Base-by-base conservation (phyloP, 2,329 filamentous ascomycete genomes). In the Myriosclerotinia duriaeana region DNA sequence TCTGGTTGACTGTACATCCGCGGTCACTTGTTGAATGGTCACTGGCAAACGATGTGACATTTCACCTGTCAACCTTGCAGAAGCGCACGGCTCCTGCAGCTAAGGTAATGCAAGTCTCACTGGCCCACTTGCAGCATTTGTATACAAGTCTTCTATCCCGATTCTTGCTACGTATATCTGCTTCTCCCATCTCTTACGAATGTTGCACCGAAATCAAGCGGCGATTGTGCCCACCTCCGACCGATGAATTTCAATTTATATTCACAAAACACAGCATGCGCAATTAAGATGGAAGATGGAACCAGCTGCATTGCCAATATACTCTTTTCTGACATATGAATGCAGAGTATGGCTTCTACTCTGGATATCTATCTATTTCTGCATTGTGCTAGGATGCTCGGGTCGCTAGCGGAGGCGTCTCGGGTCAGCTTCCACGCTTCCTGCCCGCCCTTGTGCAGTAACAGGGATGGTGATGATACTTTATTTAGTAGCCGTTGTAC, bases 341-440 rank as follows among this genome's bases (percentile, higher is more conserved):
- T n/a, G 34, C 48, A 53, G 14, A 53, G 8, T n/a, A 30, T 26
- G 38, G n/a, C n/a, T 36, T 50, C 17, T 62, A 42, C 36, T 15
- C 42, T 52, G 15, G 38, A 60, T 60, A 50, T 38, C 4, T 8
- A 34, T 22, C 17, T 11, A 15, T 11, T 3, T 38, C 44, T 26
- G 42, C 20, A 6, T 50, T 50, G 44, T 38, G 44, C 58, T 48
- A 26, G 58, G 44, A 38, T 50, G 14, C n/a, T 60, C 58, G 44
- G 44, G 58, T 60, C 44, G 44, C 30, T 50, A 38, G 44, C 8
- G 58, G 38, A 38, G 58, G 58, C 58, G 14, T 50, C 34, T 36
- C 53, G 62, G 62, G 62, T 64, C 62, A 64, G 62, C 40, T 64
- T 64, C 40, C 62, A 46, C 34, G 30, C 36, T 64, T 64, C 62